Evolutionary conservation across 2,329 filamentous ascomycete species (phyloP), one percentile per base, ranked within the genome.

Genomic region (Phyllosticta citriasiana): DNA sequence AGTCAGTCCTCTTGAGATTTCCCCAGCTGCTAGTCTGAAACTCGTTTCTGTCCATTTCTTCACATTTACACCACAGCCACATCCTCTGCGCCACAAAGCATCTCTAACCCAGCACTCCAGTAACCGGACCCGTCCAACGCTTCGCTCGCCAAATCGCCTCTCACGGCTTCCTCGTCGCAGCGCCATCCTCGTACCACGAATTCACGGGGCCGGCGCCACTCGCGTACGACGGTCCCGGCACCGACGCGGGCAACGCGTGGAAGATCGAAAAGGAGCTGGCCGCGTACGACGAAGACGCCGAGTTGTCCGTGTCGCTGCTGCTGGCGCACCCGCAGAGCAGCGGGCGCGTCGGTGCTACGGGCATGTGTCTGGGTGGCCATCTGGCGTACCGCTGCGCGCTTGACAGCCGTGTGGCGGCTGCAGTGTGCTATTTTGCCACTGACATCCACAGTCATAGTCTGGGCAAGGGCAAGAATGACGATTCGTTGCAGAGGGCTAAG

Each of bases 341-440:
- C 64, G 91, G 91, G 57, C 82, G 84, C 40, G 83, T 96, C 66
- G 89, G 89, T 54, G 79, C 87, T 4, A 91, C 88, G 12, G 90
- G 90, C 63, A 97, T 97, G 92, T 97, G 92, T 73, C 84, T 97
- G 1, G 93, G 93, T 58, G 92, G 93, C 1, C 93, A 97, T 71
- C 83, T 97, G 19, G 89, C 88, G 74, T 88, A 84, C 71, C 80
- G 86, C 52, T 84, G 82, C 67, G 85, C 86, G 68, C 81, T 97
- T 56, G 91, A 97, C 73, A 80, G 83, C 24, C 83, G 92, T 61
- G 84, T 97, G 62, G 81, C 82, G 50, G 89, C 90, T 30, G 85
- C 86, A 47, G 88, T 96, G 30, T 87, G 90, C 72, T 97, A 91
- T 78, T 97, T 97, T 75, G 91, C 90, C 8, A 97, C 92, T 12